A percentile compares a stretch with the other conserved stretches of the same genome.
phyloP scores from a whole-genome alignment of 2,329 filamentous ascomycete genomes.

The Verticillium longisporum region DNA sequence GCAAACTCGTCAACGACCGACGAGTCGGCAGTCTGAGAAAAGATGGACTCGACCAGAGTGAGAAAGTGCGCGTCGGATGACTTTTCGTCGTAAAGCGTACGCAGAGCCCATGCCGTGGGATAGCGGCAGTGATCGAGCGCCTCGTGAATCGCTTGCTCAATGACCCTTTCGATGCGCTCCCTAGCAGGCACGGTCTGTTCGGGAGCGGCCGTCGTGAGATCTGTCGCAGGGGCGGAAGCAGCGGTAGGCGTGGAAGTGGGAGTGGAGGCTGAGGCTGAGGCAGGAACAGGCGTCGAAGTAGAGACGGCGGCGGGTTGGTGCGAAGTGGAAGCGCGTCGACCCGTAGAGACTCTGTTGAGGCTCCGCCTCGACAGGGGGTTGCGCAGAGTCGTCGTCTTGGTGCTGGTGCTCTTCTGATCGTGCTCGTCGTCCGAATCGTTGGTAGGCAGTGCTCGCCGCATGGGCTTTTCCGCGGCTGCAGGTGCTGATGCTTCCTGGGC shows the following conservation, averaged over 20 bases:
- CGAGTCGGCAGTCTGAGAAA: constrained; percentile 47
- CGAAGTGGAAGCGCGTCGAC: constrained; percentile 7
- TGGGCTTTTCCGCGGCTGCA: constrained; percentile 2
- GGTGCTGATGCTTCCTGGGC: neutral
- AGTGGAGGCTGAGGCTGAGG: neutral
- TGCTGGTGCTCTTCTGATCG: constrained; percentile 6
- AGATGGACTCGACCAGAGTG: constrained; percentile 51
- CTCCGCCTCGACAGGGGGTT: constrained; percentile 9
- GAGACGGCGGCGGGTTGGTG: constrained; percentile 5
- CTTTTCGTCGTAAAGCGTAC: constrained; percentile 54
- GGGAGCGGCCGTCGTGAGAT: neutral
- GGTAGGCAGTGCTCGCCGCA: constrained; percentile 5
- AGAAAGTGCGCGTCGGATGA: constrained; percentile 44
- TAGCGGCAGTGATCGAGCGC: constrained; percentile 50
- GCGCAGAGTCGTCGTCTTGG: constrained; percentile 7
- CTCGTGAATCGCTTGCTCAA: constrained; percentile 52
- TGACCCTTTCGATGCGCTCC: constrained; percentile 42
- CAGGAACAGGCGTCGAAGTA: neutral
- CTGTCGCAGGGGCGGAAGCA: neutral
- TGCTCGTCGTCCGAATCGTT: constrained; percentile 8
- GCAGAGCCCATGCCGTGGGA: constrained; percentile 55
- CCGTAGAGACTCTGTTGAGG: constrained; percentile 8
- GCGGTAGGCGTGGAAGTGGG: neutral
- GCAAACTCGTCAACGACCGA: constrained; percentile 45
- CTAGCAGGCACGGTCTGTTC: constrained; percentile 21